These are phyloP conservation scores for Pyricularia sp. DNA, from an alignment of 2,329 filamentous ascomycete species.

Conservation along the genomic window DNA sequence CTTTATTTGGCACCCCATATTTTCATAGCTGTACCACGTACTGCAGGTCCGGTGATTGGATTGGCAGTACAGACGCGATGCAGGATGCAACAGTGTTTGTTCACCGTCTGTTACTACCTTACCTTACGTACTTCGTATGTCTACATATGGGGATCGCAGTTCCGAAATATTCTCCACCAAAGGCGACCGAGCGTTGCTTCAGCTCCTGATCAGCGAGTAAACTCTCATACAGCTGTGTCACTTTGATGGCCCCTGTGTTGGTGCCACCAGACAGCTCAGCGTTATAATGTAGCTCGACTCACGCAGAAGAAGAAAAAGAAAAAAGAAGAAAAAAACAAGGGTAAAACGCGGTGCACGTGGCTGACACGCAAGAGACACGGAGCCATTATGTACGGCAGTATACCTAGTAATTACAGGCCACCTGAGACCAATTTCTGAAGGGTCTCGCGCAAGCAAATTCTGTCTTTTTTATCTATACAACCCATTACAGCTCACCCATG, in stretches of 20 bases:
- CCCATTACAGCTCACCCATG: not conserved
- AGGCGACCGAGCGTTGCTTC: not conserved
- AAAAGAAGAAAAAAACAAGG: not conserved
- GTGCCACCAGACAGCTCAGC: not conserved
- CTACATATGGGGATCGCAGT: not conserved
- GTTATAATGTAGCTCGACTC: not conserved
- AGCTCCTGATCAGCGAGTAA: not conserved
- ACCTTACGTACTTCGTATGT: not conserved
- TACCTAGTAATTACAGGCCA: not conserved
- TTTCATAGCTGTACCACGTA: not conserved
- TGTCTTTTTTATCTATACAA: no score
- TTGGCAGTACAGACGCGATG: not conserved
- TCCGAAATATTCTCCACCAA: not conserved
- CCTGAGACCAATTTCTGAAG: not conserved
- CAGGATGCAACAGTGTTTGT: not conserved
- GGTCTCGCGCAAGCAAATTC: no score
- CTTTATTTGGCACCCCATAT: not conserved
- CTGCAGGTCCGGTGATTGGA: not conserved
- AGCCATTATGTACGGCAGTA: no score
- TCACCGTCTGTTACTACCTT: not conserved
- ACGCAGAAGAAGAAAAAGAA: not conserved
- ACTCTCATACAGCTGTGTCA: not conserved
- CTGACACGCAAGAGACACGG: not conserved
- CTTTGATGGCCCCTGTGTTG: not conserved
- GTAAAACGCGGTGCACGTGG: not conserved